phyloP scores from a whole-genome alignment of 352 stramenopile genomes.

The Aphanomyces stellatus region DNA sequence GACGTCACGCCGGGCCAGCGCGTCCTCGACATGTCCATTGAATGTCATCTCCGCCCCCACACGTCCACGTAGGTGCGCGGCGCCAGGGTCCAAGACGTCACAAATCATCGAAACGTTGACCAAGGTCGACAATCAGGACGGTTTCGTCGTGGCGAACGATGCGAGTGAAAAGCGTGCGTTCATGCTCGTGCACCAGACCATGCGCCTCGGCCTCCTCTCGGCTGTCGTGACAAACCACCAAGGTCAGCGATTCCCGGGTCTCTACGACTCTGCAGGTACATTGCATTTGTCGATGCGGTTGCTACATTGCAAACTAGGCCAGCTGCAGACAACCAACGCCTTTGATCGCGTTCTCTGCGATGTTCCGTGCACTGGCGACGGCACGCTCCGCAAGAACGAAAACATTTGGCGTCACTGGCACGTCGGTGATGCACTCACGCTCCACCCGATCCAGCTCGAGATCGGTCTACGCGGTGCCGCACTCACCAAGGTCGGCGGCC shows the following conservation, averaged over 20 bases:
- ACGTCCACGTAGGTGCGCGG: constrained; percentile 86
- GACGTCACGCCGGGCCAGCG: constrained; percentile 50
- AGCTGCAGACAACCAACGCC: constrained; percentile 20
- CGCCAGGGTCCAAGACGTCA: constrained; percentile 90
- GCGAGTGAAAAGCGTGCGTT: constrained; percentile 76
- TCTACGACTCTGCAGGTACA: constrained; percentile 23
- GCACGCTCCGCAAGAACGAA: constrained; percentile 87
- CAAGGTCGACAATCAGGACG: constrained; percentile 5
- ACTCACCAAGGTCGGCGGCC: constrained; percentile 50
- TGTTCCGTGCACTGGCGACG: constrained; percentile 89
- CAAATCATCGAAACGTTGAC: constrained; percentile 72
- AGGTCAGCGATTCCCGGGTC: constrained; percentile 66
- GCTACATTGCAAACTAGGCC: background rate
- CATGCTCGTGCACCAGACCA: constrained; percentile 80
- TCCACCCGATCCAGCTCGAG: constrained; percentile 78
- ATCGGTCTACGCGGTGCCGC: constrained; percentile 69
- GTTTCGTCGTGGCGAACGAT: constrained; percentile 81
- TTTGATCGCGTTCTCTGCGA: constrained; percentile 90
- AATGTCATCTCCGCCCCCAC: background rate
- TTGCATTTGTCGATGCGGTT: background rate
- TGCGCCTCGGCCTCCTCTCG: constrained; percentile 52
- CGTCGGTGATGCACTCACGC: constrained; percentile 35
- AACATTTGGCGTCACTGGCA: constrained; percentile 62
- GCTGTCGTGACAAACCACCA: constrained; percentile 77
- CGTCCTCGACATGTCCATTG: constrained; percentile 23